Conservation (phyloP, 2,329 filamentous ascomycete genomes). For the Chalaropsis ovoidea region DNA sequence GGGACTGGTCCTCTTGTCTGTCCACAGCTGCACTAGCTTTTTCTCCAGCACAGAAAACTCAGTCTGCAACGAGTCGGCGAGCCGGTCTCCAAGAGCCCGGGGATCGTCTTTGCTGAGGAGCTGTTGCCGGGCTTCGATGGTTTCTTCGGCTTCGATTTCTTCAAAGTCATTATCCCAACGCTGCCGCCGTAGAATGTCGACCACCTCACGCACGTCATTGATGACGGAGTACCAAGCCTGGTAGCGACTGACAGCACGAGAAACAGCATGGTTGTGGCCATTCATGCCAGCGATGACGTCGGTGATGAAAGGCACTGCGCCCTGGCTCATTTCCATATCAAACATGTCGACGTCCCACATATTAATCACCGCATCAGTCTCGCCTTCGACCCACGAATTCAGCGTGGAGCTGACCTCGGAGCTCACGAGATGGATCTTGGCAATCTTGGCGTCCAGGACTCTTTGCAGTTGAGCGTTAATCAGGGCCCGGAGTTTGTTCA, state of each 20-base stretch:
- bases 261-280: constrained; percentile 59
- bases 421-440: constrained; percentile 54
- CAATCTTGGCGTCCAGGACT: constrained; percentile 53
- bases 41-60: constrained; percentile 50
- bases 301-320: constrained; percentile 58
- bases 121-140: constrained; percentile 54
- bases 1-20: constrained; percentile 36
- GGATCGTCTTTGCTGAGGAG: constrained; percentile 65
- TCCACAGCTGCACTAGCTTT: constrained; percentile 45
- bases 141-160: constrained; percentile 63
- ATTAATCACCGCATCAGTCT: constrained; percentile 41
- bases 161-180: constrained; percentile 68
- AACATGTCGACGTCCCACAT: constrained; percentile 56
- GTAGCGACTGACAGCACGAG: constrained; percentile 53
- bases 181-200: constrained; percentile 55
- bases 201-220: constrained; percentile 52
- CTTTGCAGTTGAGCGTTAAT: constrained; percentile 58
- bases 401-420: constrained; percentile 54
- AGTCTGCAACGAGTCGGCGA: constrained; percentile 46
- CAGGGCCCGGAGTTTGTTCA: constrained; percentile 56
- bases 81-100: constrained; percentile 47
- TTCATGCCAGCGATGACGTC: constrained; percentile 59
- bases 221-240: constrained; percentile 64
- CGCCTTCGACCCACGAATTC: constrained; percentile 47
- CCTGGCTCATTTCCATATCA: constrained; percentile 54